A percentile compares a stretch with the other conserved stretches of the same genome.
Conservation (phyloP, 129 eudicot genomes). For the Artemisia tridentata region DNA sequence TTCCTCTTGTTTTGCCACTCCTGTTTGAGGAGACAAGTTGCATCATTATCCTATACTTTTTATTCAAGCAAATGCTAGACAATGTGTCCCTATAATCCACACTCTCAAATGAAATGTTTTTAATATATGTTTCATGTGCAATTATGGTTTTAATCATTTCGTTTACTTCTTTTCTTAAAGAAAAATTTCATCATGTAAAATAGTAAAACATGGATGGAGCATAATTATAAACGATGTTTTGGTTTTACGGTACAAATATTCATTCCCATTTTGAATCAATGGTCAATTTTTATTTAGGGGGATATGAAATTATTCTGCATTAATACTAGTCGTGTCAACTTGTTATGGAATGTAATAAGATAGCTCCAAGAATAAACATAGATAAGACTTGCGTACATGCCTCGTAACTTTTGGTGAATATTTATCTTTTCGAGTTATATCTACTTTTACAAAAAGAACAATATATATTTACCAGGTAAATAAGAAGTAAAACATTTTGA, state of each 20-base stretch:
- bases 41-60: slow-evolving; percentile 23
- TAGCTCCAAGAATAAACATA: slow-evolving; percentile 6
- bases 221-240: background rate
- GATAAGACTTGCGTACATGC: background rate
- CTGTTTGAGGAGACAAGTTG: slow-evolving; percentile 30
- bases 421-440: too few relatives aligned
- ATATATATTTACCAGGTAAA: too few relatives aligned
- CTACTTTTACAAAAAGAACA: too few relatives aligned
- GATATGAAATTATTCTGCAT: background rate
- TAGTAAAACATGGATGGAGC: background rate
- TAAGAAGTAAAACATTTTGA: too few relatives aligned
- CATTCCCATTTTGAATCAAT: background rate
- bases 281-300: background rate
- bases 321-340: slow-evolving; percentile 27
- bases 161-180: background rate
- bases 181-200: background rate
- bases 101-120: slow-evolving; percentile 20
- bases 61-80: slow-evolving; percentile 21
- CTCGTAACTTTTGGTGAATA: too few relatives aligned
- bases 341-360: slow-evolving; percentile 1
- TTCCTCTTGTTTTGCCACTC: slow-evolving; percentile 34
- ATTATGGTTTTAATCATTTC: slow-evolving; percentile 29
- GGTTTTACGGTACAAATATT: slow-evolving; percentile 7
- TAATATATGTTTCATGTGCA: slow-evolving; percentile 14
- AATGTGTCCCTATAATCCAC: slow-evolving; percentile 18